phyloP scores from a whole-genome alignment of 208 protist genomes.

The Acanthamoeba quina region DNA sequence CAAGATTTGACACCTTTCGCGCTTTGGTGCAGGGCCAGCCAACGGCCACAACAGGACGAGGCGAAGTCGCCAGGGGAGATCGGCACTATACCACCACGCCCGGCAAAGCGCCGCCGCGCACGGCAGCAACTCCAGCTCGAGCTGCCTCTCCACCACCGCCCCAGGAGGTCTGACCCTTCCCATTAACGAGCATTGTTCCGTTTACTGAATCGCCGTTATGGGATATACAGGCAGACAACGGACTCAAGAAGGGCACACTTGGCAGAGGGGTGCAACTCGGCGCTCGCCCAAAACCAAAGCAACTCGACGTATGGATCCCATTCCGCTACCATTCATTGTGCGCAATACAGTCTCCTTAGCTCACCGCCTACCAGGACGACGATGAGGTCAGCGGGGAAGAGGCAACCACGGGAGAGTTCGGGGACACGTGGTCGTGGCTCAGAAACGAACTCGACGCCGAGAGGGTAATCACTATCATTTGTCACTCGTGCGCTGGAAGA shows the following conservation, averaged over 20 bases:
- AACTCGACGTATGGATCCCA: neutral
- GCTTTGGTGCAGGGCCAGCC: too few relatives aligned
- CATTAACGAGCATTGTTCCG: too few relatives aligned
- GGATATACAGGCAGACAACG: neutral
- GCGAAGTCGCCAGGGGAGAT: neutral
- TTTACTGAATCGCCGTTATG: neutral
- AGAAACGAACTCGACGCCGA: conserved; percentile 3
- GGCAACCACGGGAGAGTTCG: neutral
- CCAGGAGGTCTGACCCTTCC: neutral
- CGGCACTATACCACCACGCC: neutral
- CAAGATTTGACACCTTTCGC: too few relatives aligned
- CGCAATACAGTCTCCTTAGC: too few relatives aligned
- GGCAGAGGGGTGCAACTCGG: conserved; percentile 31
- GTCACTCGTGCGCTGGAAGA: neutral
- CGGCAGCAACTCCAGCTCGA: neutral
- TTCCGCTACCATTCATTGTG: neutral
- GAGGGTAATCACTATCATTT: neutral
- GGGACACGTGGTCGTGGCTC: conserved; percentile 4
- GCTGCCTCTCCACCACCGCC: neutral
- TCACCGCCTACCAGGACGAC: neutral
- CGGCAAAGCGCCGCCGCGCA: neutral
- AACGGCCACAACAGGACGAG: neutral
- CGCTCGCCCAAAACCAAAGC: neutral
- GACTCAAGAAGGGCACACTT: neutral
- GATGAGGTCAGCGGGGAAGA: neutral